Base-by-base conservation (phyloP, 441 rosid species). In the Biscutella laevigata region DNA sequence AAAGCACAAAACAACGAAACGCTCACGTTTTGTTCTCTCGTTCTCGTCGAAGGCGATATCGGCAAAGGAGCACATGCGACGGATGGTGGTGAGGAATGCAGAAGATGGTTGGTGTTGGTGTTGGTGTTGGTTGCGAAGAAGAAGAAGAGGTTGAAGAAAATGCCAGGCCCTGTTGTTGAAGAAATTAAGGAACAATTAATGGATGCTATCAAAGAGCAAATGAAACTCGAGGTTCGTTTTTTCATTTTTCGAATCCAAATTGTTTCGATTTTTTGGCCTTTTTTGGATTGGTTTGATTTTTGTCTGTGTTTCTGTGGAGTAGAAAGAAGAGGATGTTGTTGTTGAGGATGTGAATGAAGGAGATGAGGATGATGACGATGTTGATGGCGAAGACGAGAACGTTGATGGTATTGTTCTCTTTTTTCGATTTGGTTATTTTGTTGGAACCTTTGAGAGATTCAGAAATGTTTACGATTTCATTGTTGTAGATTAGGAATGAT, bases 281-380 rank as follows among this genome's bases (percentile, higher is more conserved):
- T 17, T 14, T 4, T 15, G 9, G 8, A 15, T 17, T 47, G 6
- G 10, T 26, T 4, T 40, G 12, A n/a, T n/a, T n/a, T 17, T 48
- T 13, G 29, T 27, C 4, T 44, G 37, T 34, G 42, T n/a, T n/a
- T n/a, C n/a, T 56, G 29, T 55, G 25, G 57, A 25, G 33, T 25
- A 65, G 70, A 58, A 58, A 22, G 60, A 65, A 17, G 30, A 65
- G 13, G 64, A 51, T 50, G 70, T 65, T 35, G 54, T 52, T 44
- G 65, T 65, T 22, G 70, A 65, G 43, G 70, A 65, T 50, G 60
- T 65, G 48, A 65, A 65, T 28, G 70, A 65, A 1, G 70, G 60
- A 43, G 70, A 65, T 8, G 64, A 57, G 2, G 64, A 58, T 7
- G 70, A 58, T 6, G 70, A 65, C 33, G 64, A 7, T 48, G 57